A percentile compares a stretch with the other conserved stretches of the same genome.
These are phyloP conservation scores for Astrothelium subdiscretum DNA, from an alignment of 495 filamentous ascomycete species.

Conservation along the genomic window DNA sequence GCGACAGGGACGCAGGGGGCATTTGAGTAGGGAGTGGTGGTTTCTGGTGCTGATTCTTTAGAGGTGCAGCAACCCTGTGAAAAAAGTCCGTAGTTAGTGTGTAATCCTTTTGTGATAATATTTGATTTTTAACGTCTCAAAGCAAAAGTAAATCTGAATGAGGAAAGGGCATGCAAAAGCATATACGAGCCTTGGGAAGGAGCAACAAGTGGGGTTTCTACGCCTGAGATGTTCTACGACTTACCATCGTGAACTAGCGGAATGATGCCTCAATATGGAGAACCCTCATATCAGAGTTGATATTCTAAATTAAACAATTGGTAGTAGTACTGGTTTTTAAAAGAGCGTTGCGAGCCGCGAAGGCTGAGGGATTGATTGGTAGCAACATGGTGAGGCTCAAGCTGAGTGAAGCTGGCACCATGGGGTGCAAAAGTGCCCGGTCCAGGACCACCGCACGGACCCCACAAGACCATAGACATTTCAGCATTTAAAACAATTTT, in stretches of 20 bases:
- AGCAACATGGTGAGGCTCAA: background rate
- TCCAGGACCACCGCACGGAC: too few species aligned
- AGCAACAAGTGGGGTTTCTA: too few species aligned
- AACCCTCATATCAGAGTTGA: background rate
- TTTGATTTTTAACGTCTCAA: background rate
- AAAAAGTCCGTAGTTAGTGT: background rate
- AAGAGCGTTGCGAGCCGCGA: background rate
- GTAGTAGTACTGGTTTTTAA: background rate
- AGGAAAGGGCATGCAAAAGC: too few species aligned
- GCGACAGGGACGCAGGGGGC: slow-evolving; percentile 7
- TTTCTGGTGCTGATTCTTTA: background rate
- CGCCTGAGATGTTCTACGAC: too few species aligned
- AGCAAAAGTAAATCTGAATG: too few species aligned
- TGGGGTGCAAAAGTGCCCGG: too few species aligned
- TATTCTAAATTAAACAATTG: background rate
- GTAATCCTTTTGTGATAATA: background rate
- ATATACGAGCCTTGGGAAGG: background rate
- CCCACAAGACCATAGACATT: too few species aligned
- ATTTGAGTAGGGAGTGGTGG: background rate
- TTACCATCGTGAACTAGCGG: background rate
- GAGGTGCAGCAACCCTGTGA: background rate
- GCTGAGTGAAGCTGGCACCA: too few species aligned
- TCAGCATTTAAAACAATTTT: too few species aligned
- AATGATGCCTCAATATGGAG: background rate
- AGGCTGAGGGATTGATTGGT: background rate